Evolutionary conservation across 148 eudicot species (phyloP).

Genomic region (Vaccinium myrtillus): DNA sequence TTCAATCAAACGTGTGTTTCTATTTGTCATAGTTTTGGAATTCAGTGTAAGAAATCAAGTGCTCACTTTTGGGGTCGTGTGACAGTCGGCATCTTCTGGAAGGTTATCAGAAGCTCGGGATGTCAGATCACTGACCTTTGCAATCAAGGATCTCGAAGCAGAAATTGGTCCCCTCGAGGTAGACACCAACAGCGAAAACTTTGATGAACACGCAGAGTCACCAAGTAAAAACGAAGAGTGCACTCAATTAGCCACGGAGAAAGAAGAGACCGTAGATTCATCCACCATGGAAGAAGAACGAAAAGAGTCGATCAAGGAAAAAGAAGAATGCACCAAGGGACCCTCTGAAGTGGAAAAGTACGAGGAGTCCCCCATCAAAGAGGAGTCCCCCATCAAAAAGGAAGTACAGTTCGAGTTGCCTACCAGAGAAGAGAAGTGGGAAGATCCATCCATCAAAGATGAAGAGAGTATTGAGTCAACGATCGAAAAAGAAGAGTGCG

Average conservation of each 20-base stretch:
- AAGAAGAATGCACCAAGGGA: background rate
- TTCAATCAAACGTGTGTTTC: background rate
- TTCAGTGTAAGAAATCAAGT: background rate
- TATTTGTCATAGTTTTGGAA: background rate
- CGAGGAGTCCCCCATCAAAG: background rate
- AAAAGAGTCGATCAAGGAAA: background rate
- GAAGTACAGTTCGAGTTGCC: background rate
- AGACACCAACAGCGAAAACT: constrained; percentile 13
- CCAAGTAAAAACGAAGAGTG: constrained; percentile 12
- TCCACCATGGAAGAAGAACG: background rate
- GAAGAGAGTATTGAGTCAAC: background rate
- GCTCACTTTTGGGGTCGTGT: background rate
- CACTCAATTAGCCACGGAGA: background rate
- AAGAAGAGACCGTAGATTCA: background rate
- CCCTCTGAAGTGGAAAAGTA: background rate
- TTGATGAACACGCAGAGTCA: constrained; percentile 12
- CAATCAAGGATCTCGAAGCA: constrained; percentile 61
- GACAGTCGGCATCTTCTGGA: constrained; percentile 50
- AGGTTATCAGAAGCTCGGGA: constrained; percentile 61
- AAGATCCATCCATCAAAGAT: background rate
- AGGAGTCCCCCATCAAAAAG: background rate
- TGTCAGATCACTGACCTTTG: constrained; percentile 56
- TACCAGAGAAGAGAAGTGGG: background rate
- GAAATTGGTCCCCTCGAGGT: constrained; percentile 56
- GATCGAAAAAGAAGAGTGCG: background rate